phyloP scores from a whole-genome alignment of 164 flowering plant species.

The Nymphaea colorata region DNA sequence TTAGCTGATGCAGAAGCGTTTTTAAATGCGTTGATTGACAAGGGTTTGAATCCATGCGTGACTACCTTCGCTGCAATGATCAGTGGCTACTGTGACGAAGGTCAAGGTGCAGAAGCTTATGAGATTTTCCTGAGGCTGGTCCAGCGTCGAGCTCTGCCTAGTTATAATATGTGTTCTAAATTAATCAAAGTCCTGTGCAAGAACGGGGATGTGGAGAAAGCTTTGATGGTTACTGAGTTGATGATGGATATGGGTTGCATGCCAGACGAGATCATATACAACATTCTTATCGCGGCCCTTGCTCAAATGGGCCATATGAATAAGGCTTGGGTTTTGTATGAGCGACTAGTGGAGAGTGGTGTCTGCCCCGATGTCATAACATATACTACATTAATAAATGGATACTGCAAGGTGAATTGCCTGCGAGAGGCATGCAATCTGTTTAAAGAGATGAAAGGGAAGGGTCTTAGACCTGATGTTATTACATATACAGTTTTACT shows the following conservation, averaged over 20 bases:
- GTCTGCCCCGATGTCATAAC: constrained; percentile 36
- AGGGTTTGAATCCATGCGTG: constrained; percentile 13
- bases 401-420: constrained; percentile 41
- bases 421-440: constrained; percentile 39
- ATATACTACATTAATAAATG: constrained; percentile 58
- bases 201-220: constrained; percentile 27
- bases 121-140: constrained; percentile 27
- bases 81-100: constrained; percentile 53
- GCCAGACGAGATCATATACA: constrained; percentile 24
- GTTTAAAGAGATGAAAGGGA: constrained; percentile 49
- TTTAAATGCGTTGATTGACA: constrained; percentile 27
- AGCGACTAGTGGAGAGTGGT: constrained; percentile 27
- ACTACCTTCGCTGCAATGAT: constrained; percentile 50
- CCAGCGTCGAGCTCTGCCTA: constrained; percentile 18
- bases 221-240: constrained; percentile 25
- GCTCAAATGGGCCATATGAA: constrained; percentile 39
- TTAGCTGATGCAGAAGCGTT: constrained; percentile 53
- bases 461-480: constrained; percentile 56
- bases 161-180: constrained; percentile 23
- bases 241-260: constrained; percentile 18
- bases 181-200: constrained; percentile 37
- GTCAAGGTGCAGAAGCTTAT: constrained; percentile 27
- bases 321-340: constrained; percentile 34
- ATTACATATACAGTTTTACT: constrained; percentile 60
- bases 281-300: constrained; percentile 36